Percentiles rank a stretch among this genome's conserved stretches.
Evolutionary conservation across 73 alveolate species (phyloP).

Genomic region (Blepharisma japonicum): DNA sequence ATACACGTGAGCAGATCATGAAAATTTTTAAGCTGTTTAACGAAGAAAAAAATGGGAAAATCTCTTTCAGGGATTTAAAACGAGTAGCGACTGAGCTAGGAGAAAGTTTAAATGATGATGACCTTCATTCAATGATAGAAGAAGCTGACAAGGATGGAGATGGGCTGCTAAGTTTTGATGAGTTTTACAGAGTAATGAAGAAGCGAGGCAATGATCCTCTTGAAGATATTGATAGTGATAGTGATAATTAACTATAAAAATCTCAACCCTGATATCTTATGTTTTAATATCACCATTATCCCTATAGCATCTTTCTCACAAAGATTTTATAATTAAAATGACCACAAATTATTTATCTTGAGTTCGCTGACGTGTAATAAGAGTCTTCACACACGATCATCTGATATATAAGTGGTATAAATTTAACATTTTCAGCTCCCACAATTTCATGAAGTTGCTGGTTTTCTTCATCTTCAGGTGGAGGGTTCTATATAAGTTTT

Average conservation of each 20-base stretch:
- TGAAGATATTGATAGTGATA: conserved; percentile 74
- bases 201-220: conserved; percentile 77
- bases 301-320: too few relatives aligned
- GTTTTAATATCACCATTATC: too few relatives aligned
- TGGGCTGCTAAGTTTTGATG: conserved; percentile 82
- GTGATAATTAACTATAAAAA: conserved; percentile 49
- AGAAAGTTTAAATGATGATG: conserved; percentile 85
- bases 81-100: conserved; percentile 82
- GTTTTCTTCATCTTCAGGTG: conserved; percentile 46
- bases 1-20: conserved; percentile 75
- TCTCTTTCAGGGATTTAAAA: conserved; percentile 69
- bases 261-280: too few relatives aligned
- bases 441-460: conserved; percentile 55
- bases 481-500: conserved; percentile 5
- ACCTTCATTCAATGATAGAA: conserved; percentile 79
- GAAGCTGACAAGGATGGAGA: conserved; percentile 93
- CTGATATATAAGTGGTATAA: conserved; percentile 70
- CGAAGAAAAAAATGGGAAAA: conserved; percentile 49
- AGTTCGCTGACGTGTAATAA: conserved; percentile 47
- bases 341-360: too few relatives aligned
- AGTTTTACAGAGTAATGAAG: conserved; percentile 76
- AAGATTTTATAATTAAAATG: too few relatives aligned
- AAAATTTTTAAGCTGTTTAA: conserved; percentile 55
- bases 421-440: conserved; percentile 55
- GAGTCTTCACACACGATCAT: conserved; percentile 91